phyloP scores from a whole-genome alignment of 1,139 yeast species.

The Magnusiomyces sp. region DNA sequence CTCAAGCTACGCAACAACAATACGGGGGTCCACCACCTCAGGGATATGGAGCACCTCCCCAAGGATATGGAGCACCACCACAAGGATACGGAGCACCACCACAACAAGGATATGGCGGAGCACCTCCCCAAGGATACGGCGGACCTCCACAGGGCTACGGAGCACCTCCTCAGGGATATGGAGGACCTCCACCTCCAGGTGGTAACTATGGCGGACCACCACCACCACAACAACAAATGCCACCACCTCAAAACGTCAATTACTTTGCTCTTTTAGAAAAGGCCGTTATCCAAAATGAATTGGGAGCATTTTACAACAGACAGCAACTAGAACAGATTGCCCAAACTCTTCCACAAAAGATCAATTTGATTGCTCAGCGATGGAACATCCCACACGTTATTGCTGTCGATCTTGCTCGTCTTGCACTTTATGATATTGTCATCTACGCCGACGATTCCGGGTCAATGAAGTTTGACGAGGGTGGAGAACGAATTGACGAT shows the following conservation, averaged over 20 bases:
- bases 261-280: conserved; percentile 19
- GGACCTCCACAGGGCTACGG: conserved; percentile 9
- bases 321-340: conserved; percentile 25
- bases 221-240: conserved; percentile 18
- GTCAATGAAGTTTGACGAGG: conserved; percentile 30
- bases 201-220: conserved; percentile 27
- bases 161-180: conserved; percentile 16
- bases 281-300: conserved; percentile 25
- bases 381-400: conserved; percentile 28
- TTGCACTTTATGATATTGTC: conserved; percentile 29
- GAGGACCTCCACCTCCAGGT: conserved; percentile 23
- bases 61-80: not conserved
- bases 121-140: conserved; percentile 16
- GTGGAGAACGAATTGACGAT: conserved; percentile 30
- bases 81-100: not conserved
- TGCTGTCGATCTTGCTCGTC: conserved; percentile 26
- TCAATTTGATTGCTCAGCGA: conserved; percentile 19
- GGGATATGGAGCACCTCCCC: conserved; percentile 13
- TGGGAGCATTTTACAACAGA: conserved; percentile 26
- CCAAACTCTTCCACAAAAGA: conserved; percentile 19
- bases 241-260: conserved; percentile 12
- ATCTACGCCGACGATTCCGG: conserved; percentile 30
- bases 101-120: conserved; percentile 11
- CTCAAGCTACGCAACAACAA: conserved; percentile 7
- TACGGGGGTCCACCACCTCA: conserved; percentile 7